A percentile compares a stretch with the other conserved stretches of the same genome.
phyloP scores from a whole-genome alignment of 192 early-diverging fungal genomes.

The Podila minutissima region DNA sequence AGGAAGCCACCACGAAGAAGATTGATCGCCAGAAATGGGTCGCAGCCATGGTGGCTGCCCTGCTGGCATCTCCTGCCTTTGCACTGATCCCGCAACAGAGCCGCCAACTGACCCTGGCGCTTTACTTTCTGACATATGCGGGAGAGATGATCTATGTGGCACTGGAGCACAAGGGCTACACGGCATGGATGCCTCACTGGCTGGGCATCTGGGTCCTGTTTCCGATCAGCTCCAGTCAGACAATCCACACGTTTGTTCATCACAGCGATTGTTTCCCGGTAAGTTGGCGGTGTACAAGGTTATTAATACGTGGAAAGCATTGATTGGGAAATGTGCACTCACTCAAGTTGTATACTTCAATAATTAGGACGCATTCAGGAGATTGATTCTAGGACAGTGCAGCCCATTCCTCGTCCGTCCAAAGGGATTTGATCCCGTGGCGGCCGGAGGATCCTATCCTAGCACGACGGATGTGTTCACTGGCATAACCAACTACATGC shows the following conservation, averaged over 20 bases:
- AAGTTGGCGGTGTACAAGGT: not conserved
- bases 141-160: slow-evolving; percentile 11
- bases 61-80: slow-evolving; percentile 26
- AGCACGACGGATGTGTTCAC: not conserved
- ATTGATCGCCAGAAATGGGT: slow-evolving; percentile 3
- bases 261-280: slow-evolving; percentile 26
- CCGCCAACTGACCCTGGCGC: slow-evolving; percentile 18
- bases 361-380: not conserved
- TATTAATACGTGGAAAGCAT: no score
- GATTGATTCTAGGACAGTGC: not conserved
- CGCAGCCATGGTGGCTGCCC: slow-evolving; percentile 7
- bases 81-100: slow-evolving; percentile 14
- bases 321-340: not conserved
- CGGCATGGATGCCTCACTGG: slow-evolving; percentile 26
- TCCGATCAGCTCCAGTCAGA: slow-evolving; percentile 6
- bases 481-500: not conserved
- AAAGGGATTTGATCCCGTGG: not conserved
- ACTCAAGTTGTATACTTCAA: not conserved
- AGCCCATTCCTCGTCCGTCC: not conserved
- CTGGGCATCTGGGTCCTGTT: slow-evolving; percentile 30
- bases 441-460: not conserved
- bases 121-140: slow-evolving; percentile 37
- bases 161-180: slow-evolving; percentile 3
- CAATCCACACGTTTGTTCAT: slow-evolving; percentile 20
- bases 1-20: no score